Evolutionary conservation across 2,329 filamentous ascomycete genomes (phyloP), one percentile per base, ranked within the genome.

Genomic region (Ambrosiella cleistominuta): DNA sequence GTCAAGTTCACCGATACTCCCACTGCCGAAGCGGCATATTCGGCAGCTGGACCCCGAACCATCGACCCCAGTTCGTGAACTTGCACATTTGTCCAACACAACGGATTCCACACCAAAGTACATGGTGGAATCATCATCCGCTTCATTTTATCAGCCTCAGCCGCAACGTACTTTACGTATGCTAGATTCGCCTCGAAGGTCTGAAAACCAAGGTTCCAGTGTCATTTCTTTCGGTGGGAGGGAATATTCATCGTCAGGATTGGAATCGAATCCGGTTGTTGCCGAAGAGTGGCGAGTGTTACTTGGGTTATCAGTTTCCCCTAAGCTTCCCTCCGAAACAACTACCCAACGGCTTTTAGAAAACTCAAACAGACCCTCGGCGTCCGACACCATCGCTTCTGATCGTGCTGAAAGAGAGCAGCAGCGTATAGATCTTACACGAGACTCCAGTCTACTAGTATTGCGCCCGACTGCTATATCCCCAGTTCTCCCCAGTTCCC

Each of bases 211-310:
- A 1, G 19, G 15, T 9, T 42, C 42, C 17, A 59, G 57, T 39
- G 42, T 52, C 7, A 39, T 36, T 42, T 44, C 57, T 27, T 42
- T 45, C 12, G 9, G 42, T 35, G 53, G 57, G 12, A 56, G 40
- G 19, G 15, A 54, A 13, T 51, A 36, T n/a, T 50, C 40, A 17
- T 54, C 57, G 6, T 39, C 57, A n/a, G 54, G 57, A 13, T 19
- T 59, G 11, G 44, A 47, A 7, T 59, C 53, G 12, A 42, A 59
- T 6, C 57, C 45, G 3, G 52, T 13, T 9, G 57, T 59, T 11
- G 35, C 56, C 36, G 42, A 52, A 35, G 57, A 59, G 38, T 59
- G 57, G 57, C 39, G 54, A 3, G 36, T 44, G 12, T 52, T 59
- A 36, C 27, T 59, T n/a, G 57, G 57, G 7, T 19, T 59, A 27